Evolutionary conservation across 495 filamentous ascomycete genomes (phyloP), one percentile per base, ranked within the genome.

Genomic region (Filosporella fistucella): DNA sequence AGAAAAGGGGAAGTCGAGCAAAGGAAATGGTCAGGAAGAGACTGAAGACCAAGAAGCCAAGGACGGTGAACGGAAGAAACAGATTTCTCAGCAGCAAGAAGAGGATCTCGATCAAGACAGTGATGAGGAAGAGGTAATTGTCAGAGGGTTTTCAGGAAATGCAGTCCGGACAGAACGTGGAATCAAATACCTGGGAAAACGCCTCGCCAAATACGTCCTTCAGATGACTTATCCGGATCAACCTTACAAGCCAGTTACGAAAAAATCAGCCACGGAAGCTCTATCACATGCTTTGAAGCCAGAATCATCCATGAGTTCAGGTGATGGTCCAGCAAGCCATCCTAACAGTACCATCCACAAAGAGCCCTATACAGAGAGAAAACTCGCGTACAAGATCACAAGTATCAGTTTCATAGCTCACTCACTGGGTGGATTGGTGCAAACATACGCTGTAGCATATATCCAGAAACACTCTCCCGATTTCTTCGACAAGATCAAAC

Each of bases 361-460:
- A 35, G 57, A 55, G 17, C 48, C 50, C 1, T 43, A 52, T 13
- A 17, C 61, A 4, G 61, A 57, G 3, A 66, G 73, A 4, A 67
- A 77, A n/a, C 74, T 84, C 37, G 69, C 82, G 2, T 96, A 94
- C 59, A 86, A 81, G 56, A 86, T 95, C 60, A 93, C 89, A 13
- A 95, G 89, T 59, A 97, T 98, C 59, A 96, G 90, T 56, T 96
- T 98, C 60, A 77, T 98, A 50, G 91, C 80, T 1, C 93, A 98
- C 62, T 96, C 91, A 4, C 77, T 98, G 1, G 93, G 93, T 25
- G 93, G 93, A 0, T 68, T 96, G 29, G 72, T 95, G 28, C 93
- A 98, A 64, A 95, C 84, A 2, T 98, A 98, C 64, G 93, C 93
- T 2, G 86, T 98, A 39, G 93, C 91, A 28, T 98, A 97, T 65